Evolutionary conservation across 2,329 filamentous ascomycete species (phyloP), one percentile per base, ranked within the genome.

Genomic region (Thermoascus crustaceus): DNA sequence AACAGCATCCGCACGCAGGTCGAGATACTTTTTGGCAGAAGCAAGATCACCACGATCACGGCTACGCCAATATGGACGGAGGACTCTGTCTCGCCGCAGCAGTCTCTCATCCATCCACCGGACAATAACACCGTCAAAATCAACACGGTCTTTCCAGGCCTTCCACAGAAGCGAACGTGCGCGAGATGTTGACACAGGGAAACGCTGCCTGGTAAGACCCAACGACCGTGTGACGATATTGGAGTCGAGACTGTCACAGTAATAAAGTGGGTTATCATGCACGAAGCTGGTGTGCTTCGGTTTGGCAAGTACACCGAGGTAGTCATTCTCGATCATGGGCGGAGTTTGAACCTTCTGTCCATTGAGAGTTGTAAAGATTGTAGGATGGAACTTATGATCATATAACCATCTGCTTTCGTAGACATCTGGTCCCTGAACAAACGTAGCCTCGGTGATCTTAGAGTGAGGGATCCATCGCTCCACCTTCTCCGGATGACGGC

Each of bases 401-500:
- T 69, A 69, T 11, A 60, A 47, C 64, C 64, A 69, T 46, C 62
- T 63, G 37, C 67, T 67, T 47, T 74, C 67, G 40, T 69, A 75
- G 2, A 72, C 65, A 42, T 74, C 66, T 5, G 68, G 54, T 5
- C 64, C 68, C 40, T 73, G 65, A 3, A 73, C 66, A 39, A 74
- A 74, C 0, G 67, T 73, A 4, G 71, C 72, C 49, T 73, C 67
- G 3, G 66, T 72, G 2, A 74, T 68, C 33, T 71, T 69, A 11
- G 71, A 65, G 41, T 71, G 68, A 5, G 72, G 71, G 35, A 75
- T 73, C 69, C 71, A 75, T 32, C 65, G 61, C 31, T 75, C 67
- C 37, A 68, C 58, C 49, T 69, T 71, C 42, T 72, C 66, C 3
- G 67, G 63, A 43, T 68, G 66, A 11, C 63, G 63, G 23, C 64